These are phyloP conservation scores for Yarrowia phangngaensis DNA, from an alignment of 805 yeast species.

Conservation along the genomic window DNA sequence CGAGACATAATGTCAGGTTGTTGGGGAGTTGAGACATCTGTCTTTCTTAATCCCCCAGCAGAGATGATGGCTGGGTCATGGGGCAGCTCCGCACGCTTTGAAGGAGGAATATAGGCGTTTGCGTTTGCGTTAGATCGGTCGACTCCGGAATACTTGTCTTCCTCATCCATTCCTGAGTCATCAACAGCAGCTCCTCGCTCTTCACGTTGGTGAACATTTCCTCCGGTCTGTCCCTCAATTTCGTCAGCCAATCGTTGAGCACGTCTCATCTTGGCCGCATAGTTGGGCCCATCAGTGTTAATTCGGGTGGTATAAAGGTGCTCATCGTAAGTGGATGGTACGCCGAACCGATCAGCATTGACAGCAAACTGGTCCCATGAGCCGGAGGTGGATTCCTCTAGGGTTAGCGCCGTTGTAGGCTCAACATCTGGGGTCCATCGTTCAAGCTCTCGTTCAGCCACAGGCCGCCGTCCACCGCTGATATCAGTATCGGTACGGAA, in stretches of 20 bases:
- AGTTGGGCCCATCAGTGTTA: constrained; percentile 70
- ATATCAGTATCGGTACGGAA: constrained; percentile 89
- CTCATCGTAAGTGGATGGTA: constrained; percentile 79
- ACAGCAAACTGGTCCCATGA: constrained; percentile 93
- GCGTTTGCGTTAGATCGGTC: constrained; percentile 44
- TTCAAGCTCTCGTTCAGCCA: constrained; percentile 69
- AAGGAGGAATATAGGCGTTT: constrained; percentile 17
- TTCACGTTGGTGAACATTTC: constrained; percentile 81
- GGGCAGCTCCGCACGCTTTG: constrained; percentile 16
- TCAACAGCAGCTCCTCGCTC: constrained; percentile 78
- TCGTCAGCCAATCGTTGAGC: constrained; percentile 83
- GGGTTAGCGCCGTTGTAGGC: constrained; percentile 33
- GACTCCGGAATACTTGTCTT: constrained; percentile 93
- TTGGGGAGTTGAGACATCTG: background rate
- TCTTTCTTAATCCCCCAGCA: constrained; percentile 3
- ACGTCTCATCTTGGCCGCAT: constrained; percentile 53
- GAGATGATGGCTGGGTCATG: constrained; percentile 67
- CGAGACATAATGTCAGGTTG: constrained; percentile 14
- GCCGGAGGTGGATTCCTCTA: constrained; percentile 39
- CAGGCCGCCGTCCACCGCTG: constrained; percentile 45
- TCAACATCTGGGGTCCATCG: constrained; percentile 76
- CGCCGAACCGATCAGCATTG: constrained; percentile 86
- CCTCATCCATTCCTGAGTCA: constrained; percentile 89
- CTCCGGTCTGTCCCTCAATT: constrained; percentile 66
- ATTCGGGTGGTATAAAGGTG: constrained; percentile 78